A percentile compares a stretch with the other conserved stretches of the same genome.
Evolutionary conservation across 306 rosid species (phyloP).

Genomic region (Medicago ruthenica): DNA sequence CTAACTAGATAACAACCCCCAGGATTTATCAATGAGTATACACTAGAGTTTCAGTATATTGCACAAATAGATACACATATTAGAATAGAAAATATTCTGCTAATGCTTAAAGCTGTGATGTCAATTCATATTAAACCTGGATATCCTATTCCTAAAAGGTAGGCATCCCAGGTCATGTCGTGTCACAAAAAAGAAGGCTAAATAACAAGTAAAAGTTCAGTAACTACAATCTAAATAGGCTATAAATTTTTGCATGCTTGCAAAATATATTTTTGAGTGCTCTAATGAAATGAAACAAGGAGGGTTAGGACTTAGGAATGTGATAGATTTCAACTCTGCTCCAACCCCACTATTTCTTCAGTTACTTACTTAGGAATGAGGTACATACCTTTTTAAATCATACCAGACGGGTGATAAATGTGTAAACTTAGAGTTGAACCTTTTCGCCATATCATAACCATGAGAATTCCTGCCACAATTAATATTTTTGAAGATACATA

Average conservation of each 20-base stretch:
- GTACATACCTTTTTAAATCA: constrained; percentile 81
- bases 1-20: constrained; percentile 16
- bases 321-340: constrained; percentile 9
- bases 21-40: constrained; percentile 17
- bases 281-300: background rate
- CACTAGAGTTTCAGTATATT: constrained; percentile 31
- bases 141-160: constrained; percentile 10
- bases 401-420: constrained; percentile 98
- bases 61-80: constrained; percentile 6
- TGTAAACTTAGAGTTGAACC: constrained; percentile 85
- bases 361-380: constrained; percentile 12
- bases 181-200: background rate
- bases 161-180: constrained; percentile 20
- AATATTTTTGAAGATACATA: background rate
- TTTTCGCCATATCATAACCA: constrained; percentile 89
- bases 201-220: constrained; percentile 28
- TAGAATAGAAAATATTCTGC: constrained; percentile 25
- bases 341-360: constrained; percentile 33
- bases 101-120: constrained; percentile 21
- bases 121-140: constrained; percentile 14
- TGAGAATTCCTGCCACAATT: constrained; percentile 78
- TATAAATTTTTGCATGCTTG: background rate
- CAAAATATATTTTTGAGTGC: constrained; percentile 25
- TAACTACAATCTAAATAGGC: constrained; percentile 19
- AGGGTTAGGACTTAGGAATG: background rate